These are phyloP conservation scores for Ammopiptanthus mongolicus DNA, from an alignment of 306 rosid species.

Conservation along the genomic window DNA sequence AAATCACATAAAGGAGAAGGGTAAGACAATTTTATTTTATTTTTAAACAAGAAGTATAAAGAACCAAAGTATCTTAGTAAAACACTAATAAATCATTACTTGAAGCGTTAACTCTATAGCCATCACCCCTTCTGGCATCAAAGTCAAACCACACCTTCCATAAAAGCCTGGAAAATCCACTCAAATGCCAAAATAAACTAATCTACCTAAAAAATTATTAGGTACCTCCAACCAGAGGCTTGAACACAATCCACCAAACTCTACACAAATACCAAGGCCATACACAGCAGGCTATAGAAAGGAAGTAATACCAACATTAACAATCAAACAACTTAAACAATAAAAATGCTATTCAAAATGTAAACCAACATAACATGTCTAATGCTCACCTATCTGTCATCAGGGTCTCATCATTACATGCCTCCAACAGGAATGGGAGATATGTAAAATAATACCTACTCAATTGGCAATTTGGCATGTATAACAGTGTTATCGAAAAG, in stretches of 20 bases:
- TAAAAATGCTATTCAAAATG: constrained; percentile 5
- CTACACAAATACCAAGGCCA: constrained; percentile 98
- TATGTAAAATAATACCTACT: constrained; percentile 84
- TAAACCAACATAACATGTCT: not conserved
- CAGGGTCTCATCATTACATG: constrained; percentile 93
- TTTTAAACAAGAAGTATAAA: no score
- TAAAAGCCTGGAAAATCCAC: no score
- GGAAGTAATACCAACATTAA: not conserved
- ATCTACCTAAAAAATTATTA: no score
- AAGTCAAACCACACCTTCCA: no score
- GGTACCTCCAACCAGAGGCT: constrained; percentile 86
- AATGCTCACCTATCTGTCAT: constrained; percentile 84
- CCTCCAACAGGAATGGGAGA: constrained; percentile 96
- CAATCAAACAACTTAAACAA: constrained; percentile 10
- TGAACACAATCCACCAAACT: constrained; percentile 83
- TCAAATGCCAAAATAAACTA: no score
- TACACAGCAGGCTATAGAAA: constrained; percentile 85
- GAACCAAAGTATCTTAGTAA: no score
- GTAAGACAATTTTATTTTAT: no score
- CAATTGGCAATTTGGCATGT: constrained; percentile 31
- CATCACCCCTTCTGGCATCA: no score
- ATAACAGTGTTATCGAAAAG: no score
- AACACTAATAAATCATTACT: constrained; percentile 5
- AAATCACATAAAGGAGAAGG: no score
- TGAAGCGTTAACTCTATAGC: not conserved